Percentiles rank a stretch among this genome's conserved stretches.
These are phyloP conservation scores for Striga asiatica DNA, from an alignment of 257 asterid genomes.

Conservation along the genomic window DNA sequence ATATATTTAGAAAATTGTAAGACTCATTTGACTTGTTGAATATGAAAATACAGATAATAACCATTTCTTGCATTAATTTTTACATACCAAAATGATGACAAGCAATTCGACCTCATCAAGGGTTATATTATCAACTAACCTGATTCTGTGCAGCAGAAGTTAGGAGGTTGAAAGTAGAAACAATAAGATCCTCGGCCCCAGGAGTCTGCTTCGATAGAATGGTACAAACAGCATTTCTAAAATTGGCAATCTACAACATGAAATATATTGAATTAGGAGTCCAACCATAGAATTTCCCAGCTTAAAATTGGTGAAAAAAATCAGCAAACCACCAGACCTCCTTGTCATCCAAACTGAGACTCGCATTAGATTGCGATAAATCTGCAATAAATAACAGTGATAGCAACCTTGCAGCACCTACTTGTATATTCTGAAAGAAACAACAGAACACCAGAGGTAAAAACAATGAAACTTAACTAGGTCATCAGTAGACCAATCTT, in stretches of 20 bases:
- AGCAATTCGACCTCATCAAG: not conserved
- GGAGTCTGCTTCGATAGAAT: conserved; percentile 53
- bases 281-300: conserved; percentile 8
- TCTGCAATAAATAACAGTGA: conserved; percentile 49
- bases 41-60: not conserved
- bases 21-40: not conserved
- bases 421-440: conserved; percentile 60
- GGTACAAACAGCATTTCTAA: conserved; percentile 40
- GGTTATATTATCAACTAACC: conserved; percentile 30
- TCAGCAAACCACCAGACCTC: conserved; percentile 42
- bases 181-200: conserved; percentile 51
- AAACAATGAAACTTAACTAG: not conserved
- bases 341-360: conserved; percentile 73
- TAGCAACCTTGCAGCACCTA: conserved; percentile 65
- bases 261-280: conserved; percentile 18
- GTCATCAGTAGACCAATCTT: not conserved
- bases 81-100: not conserved
- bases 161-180: conserved; percentile 55
- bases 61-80: not conserved
- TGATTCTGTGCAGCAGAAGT: conserved; percentile 64
- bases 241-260: conserved; percentile 46
- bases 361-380: conserved; percentile 43
- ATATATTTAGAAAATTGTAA: not conserved
- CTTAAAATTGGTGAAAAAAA: conserved; percentile 11
- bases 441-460: conserved; percentile 7